Evolutionary conservation across 495 filamentous ascomycete genomes (phyloP), one percentile per base, ranked within the genome.

Genomic region (Daldinia bambusicola): DNA sequence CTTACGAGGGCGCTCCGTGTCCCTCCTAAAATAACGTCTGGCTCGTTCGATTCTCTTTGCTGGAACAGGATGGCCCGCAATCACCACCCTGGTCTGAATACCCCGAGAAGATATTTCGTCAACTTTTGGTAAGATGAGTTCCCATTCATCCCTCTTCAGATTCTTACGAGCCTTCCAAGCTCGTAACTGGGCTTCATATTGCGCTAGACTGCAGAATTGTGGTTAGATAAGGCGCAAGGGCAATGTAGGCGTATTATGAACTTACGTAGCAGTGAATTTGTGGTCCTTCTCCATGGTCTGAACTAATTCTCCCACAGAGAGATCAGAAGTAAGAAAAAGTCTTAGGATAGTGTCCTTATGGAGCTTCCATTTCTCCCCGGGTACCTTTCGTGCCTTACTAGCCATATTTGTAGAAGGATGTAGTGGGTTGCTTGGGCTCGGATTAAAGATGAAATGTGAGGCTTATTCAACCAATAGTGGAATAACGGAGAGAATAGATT

Each of bases 161-260:
- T 75, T 75, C 69, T 75, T 75, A 22, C 65, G 72, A 34, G 66
- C 72, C 1, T 63, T 57, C 72, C 69, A 75, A 8, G 30, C 22
- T 34, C 43, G 67, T 9, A 72, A 45, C 34, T 64, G 57, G 9
- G 66, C 37, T 22, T 72, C 61, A 10, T 60, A 69, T 32, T 75
- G 72, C 2, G 72, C 66, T 32, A 38, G 8, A 36, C 48, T 67
- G 22, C 18, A 26, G 2, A 6, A 36, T 18, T 1, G n/a, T 40
- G 6, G 34, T 66, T 1, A 65, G 52, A 20, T 20, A 45, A 20
- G 26, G 9, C 14, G 14, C 12, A 53, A 53, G 5, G 7, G 22
- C 0, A 12, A 31, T 31, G 14, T n/a, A 26, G 22, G 30, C 12
- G 22, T 26, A 3, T 3, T 1, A 0, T 40, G 0, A 5, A 26